Percentiles rank a stretch among this genome's conserved stretches.
These are phyloP conservation scores for Lavandula angustifolia DNA, from an alignment of 257 asterid species.

Conservation along the genomic window DNA sequence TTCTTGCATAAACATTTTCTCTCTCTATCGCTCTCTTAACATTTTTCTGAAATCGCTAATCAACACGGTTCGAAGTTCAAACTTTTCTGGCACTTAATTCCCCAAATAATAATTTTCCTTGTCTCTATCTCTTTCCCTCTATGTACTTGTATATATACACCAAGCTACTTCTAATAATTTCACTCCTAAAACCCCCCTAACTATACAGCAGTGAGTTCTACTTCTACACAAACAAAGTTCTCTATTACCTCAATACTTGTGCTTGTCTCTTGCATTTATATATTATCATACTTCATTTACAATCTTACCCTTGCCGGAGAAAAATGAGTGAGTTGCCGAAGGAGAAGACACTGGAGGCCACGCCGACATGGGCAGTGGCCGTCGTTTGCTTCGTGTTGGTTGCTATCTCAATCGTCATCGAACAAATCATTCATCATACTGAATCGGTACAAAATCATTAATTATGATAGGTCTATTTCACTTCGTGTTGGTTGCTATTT, in stretches of 20 bases:
- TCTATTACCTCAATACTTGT: background rate
- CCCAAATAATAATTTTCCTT: too few relatives aligned
- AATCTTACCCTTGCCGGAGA: background rate
- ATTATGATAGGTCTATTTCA: too few relatives aligned
- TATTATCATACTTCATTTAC: background rate
- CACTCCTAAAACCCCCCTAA: too few relatives aligned
- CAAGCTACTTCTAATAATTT: background rate
- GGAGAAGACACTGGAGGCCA: conserved; percentile 62
- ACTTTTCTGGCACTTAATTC: too few relatives aligned
- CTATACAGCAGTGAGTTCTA: too few relatives aligned
- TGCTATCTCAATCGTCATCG: conserved; percentile 58
- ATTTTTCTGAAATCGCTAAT: background rate
- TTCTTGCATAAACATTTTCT: too few relatives aligned
- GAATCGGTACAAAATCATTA: conserved; percentile 52
- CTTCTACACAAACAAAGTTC: too few relatives aligned
- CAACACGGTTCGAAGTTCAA: conserved; percentile 6
- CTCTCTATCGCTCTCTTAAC: background rate
- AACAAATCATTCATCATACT: conserved; percentile 48
- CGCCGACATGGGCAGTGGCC: conserved; percentile 90
- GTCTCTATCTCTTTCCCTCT: too few relatives aligned
- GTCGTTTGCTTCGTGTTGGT: conserved; percentile 67
- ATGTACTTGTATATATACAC: too few relatives aligned
- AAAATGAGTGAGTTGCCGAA: conserved; percentile 50
- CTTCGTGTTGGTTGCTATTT: too few relatives aligned
- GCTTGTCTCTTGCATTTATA: background rate